phyloP scores from a whole-genome alignment of 306 rosid species.

The Purshia tridentata region DNA sequence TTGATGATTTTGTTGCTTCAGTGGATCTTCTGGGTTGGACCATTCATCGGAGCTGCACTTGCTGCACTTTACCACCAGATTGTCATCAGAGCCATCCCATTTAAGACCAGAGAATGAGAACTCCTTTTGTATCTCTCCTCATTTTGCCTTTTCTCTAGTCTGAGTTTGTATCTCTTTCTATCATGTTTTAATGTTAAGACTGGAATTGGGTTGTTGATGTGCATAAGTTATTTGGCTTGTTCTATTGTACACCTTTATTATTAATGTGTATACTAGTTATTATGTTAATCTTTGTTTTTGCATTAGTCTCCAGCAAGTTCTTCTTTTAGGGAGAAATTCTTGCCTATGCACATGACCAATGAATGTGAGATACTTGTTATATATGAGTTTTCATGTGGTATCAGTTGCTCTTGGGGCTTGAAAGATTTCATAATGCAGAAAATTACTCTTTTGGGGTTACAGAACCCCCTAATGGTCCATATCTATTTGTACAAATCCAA shows the following conservation, averaged over 20 bases:
- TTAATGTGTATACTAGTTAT: background rate
- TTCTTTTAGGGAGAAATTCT: too few relatives aligned
- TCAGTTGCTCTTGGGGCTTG: too few relatives aligned
- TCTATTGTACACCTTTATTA: background rate
- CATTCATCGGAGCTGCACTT: conserved; percentile 57
- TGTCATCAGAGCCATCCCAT: conserved; percentile 48
- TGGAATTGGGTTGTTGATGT: conserved; percentile 16
- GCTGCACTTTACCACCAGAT: conserved; percentile 57
- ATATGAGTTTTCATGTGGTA: too few relatives aligned
- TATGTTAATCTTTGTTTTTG: background rate
- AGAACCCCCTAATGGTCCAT: too few relatives aligned
- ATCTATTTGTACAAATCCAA: too few relatives aligned
- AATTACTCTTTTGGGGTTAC: too few relatives aligned
- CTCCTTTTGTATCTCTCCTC: background rate
- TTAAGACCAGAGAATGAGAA: conserved; percentile 35
- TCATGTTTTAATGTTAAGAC: background rate
- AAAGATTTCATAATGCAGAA: too few relatives aligned
- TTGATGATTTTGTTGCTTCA: conserved; percentile 15
- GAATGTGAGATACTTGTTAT: too few relatives aligned
- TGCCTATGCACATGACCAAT: too few relatives aligned
- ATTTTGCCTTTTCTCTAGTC: background rate
- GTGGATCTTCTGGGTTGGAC: conserved; percentile 67
- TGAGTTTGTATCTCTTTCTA: background rate
- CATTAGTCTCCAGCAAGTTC: background rate
- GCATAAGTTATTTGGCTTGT: conserved; percentile 8